Percentiles rank a stretch among this genome's conserved stretches.
Conservation (phyloP, 2,329 filamentous ascomycete species). For the Westerdykella sp. region DNA sequence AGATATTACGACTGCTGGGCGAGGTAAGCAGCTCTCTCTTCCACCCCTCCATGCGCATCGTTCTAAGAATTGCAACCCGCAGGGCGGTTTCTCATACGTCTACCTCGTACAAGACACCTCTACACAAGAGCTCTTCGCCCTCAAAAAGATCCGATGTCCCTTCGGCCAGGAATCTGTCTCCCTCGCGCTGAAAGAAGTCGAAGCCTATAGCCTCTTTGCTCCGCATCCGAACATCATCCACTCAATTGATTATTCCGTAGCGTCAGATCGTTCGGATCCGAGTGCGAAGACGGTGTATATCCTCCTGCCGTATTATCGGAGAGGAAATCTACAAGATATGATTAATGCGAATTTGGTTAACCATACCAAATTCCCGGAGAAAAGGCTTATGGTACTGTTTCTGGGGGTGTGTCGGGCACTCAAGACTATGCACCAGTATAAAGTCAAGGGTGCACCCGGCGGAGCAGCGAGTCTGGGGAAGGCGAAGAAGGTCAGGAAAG, state of each 20-base stretch:
- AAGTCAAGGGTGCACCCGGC: conserved; percentile 52
- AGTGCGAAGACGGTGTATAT: conserved; percentile 93
- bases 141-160: conserved; percentile 98
- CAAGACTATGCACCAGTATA: conserved; percentile 86
- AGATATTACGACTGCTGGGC: conserved; percentile 86
- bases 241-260: conserved; percentile 74
- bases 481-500: conserved; percentile 49
- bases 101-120: conserved; percentile 93
- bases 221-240: conserved; percentile 81
- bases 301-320: conserved; percentile 86
- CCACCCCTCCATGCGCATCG: background rate
- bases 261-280: conserved; percentile 61
- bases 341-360: conserved; percentile 99
- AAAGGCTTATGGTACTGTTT: conserved; percentile 80
- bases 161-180: conserved; percentile 95
- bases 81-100: conserved; percentile 98
- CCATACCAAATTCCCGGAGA: conserved; percentile 82
- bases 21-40: conserved; percentile 54
- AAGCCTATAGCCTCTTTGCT: conserved; percentile 87
- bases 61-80: conserved; percentile 3
- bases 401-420: conserved; percentile 85
- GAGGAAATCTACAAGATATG: conserved; percentile 93
- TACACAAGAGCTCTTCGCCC: conserved; percentile 77
- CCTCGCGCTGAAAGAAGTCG: conserved; percentile 92
- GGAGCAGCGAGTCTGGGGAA: conserved; percentile 47